These are phyloP conservation scores for Verticillium isaacii DNA, from an alignment of 2,329 filamentous ascomycete species.

Conservation along the genomic window DNA sequence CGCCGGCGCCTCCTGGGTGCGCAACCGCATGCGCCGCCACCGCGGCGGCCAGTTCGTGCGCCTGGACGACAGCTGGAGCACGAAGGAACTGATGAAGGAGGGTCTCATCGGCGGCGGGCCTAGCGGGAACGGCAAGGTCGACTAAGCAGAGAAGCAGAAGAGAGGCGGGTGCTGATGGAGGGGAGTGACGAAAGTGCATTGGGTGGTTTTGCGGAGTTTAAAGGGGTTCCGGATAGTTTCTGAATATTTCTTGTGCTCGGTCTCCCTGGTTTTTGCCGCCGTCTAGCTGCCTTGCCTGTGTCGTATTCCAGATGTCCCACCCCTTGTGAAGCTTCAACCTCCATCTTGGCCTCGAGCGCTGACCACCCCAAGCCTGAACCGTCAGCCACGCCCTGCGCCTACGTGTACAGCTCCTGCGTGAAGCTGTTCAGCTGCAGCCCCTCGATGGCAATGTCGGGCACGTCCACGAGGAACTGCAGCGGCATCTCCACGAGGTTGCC, in stretches of 20 bases:
- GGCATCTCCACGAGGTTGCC: slow-evolving; percentile 87
- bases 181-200: not conserved
- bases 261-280: not conserved
- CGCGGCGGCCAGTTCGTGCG: slow-evolving; percentile 54
- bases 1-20: slow-evolving; percentile 46
- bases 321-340: no score
- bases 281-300: not conserved
- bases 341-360: no score
- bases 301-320: no score
- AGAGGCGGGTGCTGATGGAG: not conserved
- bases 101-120: slow-evolving; percentile 53
- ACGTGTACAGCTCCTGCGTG: slow-evolving; percentile 70
- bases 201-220: not conserved
- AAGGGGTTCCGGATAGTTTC: not conserved
- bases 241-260: not conserved
- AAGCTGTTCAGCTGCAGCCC: slow-evolving; percentile 68
- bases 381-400: not conserved
- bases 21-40: slow-evolving; percentile 47
- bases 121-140: slow-evolving; percentile 45
- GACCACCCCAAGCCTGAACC: no score
- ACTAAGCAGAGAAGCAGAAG: slow-evolving; percentile 23
- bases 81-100: slow-evolving; percentile 58
- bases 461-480: slow-evolving; percentile 75
- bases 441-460: slow-evolving; percentile 79
- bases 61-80: slow-evolving; percentile 50